A percentile compares a stretch with the other conserved stretches of the same genome.
Conservation (phyloP, 2,329 filamentous ascomycete species). For the Fusarium haematococcum region DNA sequence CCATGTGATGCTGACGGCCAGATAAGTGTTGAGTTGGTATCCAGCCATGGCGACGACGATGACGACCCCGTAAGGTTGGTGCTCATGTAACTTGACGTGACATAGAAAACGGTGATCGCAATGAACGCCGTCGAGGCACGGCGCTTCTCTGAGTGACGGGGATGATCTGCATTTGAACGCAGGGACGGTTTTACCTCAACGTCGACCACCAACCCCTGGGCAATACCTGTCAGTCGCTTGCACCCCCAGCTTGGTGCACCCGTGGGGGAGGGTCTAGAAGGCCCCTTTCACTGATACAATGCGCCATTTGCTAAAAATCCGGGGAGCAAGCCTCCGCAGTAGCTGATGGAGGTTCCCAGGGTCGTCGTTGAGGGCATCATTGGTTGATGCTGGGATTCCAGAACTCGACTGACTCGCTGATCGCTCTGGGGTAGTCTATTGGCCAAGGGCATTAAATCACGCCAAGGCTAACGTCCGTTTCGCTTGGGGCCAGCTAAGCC, state of each 20-base stretch:
- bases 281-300: not conserved
- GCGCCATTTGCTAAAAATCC: constrained; percentile 1
- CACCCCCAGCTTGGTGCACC: not conserved
- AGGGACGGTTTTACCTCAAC: not conserved
- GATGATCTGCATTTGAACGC: constrained; percentile 36
- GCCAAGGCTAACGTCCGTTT: not conserved
- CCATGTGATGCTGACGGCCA: constrained; percentile 35
- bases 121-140: not conserved
- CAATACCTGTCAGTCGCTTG: not conserved
- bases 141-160: constrained; percentile 3
- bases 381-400: not conserved
- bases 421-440: not conserved
- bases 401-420: constrained; percentile 1
- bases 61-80: not conserved
- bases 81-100: not conserved
- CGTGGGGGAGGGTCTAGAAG: constrained; percentile 2
- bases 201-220: not conserved
- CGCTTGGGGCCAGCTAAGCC: not conserved
- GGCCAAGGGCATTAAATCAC: not conserved
- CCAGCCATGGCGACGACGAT: constrained; percentile 25
- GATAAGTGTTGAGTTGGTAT: constrained; percentile 33
- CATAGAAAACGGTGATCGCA: constrained; percentile 3
- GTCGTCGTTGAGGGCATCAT: not conserved
- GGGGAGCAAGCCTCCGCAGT: not conserved
- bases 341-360: not conserved